phyloP scores from a whole-genome alignment of 306 rosid genomes.

The Parietaria judaica region DNA sequence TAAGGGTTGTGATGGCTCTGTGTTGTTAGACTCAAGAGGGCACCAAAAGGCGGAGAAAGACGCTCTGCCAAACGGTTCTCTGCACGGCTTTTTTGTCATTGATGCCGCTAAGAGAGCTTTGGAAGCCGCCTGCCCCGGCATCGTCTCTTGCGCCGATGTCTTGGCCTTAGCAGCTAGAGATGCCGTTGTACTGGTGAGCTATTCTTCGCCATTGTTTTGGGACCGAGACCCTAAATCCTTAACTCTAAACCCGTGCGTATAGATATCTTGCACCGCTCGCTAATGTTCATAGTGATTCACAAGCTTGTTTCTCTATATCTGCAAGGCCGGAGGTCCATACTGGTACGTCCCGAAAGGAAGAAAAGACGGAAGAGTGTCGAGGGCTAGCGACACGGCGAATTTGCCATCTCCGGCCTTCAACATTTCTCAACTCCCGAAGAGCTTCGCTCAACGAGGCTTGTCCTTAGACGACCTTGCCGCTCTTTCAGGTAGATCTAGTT shows the following conservation, averaged over 20 bases:
- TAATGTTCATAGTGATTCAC: conserved; percentile 6
- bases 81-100: conserved; percentile 43
- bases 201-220: too few species aligned
- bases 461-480: conserved; percentile 46
- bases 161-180: conserved; percentile 52
- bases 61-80: conserved; percentile 40
- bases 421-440: conserved; percentile 46
- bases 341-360: conserved; percentile 66
- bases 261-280: not conserved
- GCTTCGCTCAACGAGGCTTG: conserved; percentile 42
- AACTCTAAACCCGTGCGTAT: too few species aligned
- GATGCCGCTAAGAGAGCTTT: conserved; percentile 44
- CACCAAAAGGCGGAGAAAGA: conserved; percentile 47
- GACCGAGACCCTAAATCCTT: too few species aligned
- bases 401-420: conserved; percentile 74
- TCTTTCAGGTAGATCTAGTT: conserved; percentile 33
- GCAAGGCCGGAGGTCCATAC: conserved; percentile 76
- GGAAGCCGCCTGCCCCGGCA: conserved; percentile 46
- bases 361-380: conserved; percentile 66
- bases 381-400: conserved; percentile 59
- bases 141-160: conserved; percentile 50
- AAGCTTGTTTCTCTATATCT: not conserved
- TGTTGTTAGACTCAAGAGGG: conserved; percentile 36
- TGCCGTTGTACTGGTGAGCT: conserved; percentile 37
- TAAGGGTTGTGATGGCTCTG: conserved; percentile 52